Evolutionary conservation across 1,284 basidiomycete genomes (phyloP).

Genomic region (Trametes polyzona): DNA sequence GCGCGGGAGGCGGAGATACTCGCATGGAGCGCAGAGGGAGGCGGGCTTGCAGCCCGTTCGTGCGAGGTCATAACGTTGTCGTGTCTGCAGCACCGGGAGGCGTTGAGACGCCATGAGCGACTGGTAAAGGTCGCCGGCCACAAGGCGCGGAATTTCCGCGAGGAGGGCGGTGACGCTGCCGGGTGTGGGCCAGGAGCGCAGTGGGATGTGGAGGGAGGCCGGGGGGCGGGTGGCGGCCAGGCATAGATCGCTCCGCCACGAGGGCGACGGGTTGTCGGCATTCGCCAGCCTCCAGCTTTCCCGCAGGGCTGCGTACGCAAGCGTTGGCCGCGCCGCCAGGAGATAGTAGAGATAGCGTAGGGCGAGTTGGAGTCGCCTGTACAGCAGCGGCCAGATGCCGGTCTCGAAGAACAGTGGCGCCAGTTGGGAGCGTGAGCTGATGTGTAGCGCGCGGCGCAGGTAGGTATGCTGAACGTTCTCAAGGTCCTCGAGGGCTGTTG

Average conservation of each 20-base stretch:
- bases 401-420: slow-evolving; percentile 11
- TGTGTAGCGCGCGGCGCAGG: slow-evolving; percentile 2
- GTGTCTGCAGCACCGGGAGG: neutral
- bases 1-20: neutral
- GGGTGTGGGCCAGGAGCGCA: neutral
- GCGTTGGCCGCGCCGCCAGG: neutral
- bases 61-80: too few relatives aligned
- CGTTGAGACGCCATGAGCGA: neutral
- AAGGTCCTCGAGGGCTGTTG: neutral
- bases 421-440: neutral
- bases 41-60: neutral
- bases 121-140: neutral
- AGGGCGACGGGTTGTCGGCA: neutral
- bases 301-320: neutral
- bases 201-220: neutral
- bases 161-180: neutral
- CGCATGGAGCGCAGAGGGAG: neutral
- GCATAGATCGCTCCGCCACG: neutral
- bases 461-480: slow-evolving; percentile 1
- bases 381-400: slow-evolving; percentile 8
- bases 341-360: slow-evolving; percentile 11
- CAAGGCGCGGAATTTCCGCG: neutral
- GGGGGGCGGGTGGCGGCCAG: neutral
- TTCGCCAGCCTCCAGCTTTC: neutral
- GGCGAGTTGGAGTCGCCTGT: slow-evolving; percentile 2